Evolutionary conservation across 208 protist species (phyloP).

Genomic region (Porcisia hertigi): DNA sequence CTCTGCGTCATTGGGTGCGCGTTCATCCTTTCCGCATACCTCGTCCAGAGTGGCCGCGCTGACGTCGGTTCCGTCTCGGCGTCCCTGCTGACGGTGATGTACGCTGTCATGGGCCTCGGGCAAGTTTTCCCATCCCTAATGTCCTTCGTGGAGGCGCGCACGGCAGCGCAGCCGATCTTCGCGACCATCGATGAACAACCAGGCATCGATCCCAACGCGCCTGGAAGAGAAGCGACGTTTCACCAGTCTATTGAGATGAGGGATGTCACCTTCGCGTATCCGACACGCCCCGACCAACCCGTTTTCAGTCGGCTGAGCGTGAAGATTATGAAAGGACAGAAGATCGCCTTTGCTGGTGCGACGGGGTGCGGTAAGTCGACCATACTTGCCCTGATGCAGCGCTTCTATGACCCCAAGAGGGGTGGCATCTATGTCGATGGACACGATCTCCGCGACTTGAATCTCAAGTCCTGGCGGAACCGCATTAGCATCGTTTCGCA

Average conservation of each 20-base stretch:
- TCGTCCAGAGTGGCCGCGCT: conserved; percentile 51
- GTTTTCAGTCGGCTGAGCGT: conserved; percentile 73
- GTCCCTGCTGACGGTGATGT: conserved; percentile 65
- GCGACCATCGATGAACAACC: conserved; percentile 72
- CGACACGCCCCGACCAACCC: conserved; percentile 60
- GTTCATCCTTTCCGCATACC: conserved; percentile 69
- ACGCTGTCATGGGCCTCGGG: conserved; percentile 64
- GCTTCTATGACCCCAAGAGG: conserved; percentile 80
- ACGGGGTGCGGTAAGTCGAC: conserved; percentile 89
- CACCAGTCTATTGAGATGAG: conserved; percentile 52
- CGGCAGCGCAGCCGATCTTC: conserved; percentile 79
- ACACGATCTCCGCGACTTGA: conserved; percentile 50
- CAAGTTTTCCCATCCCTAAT: conserved; percentile 55
- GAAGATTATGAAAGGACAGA: conserved; percentile 62
- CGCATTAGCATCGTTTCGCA: conserved; percentile 87
- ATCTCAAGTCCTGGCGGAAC: conserved; percentile 54
- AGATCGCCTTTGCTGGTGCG: conserved; percentile 76
- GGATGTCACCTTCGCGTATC: conserved; percentile 81
- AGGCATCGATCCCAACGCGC: conserved; percentile 49
- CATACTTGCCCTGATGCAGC: conserved; percentile 72
- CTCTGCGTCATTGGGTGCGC: conserved; percentile 49
- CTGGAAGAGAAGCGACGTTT: conserved; percentile 41
- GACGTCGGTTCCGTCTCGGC: conserved; percentile 51
- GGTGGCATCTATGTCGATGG: conserved; percentile 76
- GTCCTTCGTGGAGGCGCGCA: conserved; percentile 72